Evolutionary conservation across 2,329 filamentous ascomycete genomes (phyloP), one percentile per base, ranked within the genome.

Genomic region (Huntiella decipiens): DNA sequence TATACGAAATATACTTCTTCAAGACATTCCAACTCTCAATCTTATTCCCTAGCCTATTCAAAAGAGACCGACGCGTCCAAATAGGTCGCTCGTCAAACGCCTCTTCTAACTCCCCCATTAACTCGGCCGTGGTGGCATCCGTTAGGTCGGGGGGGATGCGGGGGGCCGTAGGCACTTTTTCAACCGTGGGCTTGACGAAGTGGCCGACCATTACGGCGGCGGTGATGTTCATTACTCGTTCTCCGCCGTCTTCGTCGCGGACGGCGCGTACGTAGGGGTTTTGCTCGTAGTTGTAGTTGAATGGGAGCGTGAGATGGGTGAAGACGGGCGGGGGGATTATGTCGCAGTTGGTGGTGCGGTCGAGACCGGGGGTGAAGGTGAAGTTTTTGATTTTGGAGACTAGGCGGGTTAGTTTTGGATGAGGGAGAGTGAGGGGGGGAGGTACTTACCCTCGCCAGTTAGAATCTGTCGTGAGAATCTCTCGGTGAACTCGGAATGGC

Each of bases 211-310:
- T 65, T 61, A 74, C 67, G 58, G 80, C 72, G 39, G 60, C 74
- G 54, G 62, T 74, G 55, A 61, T 73, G 56, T 69, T 82, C 61
- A 67, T 73, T 60, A 66, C 69, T 51, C 55, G 62, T 51, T 53
- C 66, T 17, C 65, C 65, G 10, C 71, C 73, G 42, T 67, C 63
- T 36, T 66, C 69, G 45, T 76, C 71, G 38, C 70, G 59, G 3
- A 75, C 76, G 45, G 76, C 64, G 43, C 71, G 77, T 19, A 87
- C 79, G 45, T 79, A 79, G 0, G 82, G 74, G 51, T 94, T 94
- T 61, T 95, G 88, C 34, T 82, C 79, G 61, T 92, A 95, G 51
- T 77, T 77, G 60, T 79, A 82, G 55, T 74, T 78, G 61, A 86
- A 87, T 2, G 82, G 82, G 32, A 88, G 64, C 11, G 73, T 71